phyloP scores from a whole-genome alignment of 352 stramenopile species.

The Peronosclerospora sorghi region DNA sequence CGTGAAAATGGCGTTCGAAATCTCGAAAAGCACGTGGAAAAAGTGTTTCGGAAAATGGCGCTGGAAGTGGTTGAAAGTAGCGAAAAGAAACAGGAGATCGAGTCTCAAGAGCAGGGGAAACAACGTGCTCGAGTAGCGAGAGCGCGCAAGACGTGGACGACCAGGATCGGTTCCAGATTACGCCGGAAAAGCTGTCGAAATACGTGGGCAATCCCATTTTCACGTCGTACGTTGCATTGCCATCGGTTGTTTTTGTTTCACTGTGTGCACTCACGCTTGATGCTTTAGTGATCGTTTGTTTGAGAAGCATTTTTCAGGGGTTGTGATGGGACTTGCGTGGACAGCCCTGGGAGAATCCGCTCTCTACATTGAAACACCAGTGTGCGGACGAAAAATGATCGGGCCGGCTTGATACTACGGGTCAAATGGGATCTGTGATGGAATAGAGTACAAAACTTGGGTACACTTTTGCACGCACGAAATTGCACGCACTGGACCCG shows the following conservation, averaged over 20 bases:
- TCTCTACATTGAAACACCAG: slow-evolving; percentile 97
- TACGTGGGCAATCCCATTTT: slow-evolving; percentile 98
- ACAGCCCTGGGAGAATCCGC: slow-evolving; percentile 96
- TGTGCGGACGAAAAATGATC: slow-evolving; percentile 56
- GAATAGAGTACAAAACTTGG: slow-evolving; percentile 97
- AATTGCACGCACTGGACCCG: slow-evolving; percentile 47
- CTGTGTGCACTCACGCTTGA: too few relatives aligned
- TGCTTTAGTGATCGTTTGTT: slow-evolving; percentile 90
- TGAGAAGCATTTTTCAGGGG: slow-evolving; percentile 84
- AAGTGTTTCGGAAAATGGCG: slow-evolving; percentile 63
- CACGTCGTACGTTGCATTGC: slow-evolving; percentile 70
- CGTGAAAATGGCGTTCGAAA: slow-evolving; percentile 81
- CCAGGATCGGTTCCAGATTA: slow-evolving; percentile 83
- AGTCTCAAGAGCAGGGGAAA: slow-evolving; percentile 31
- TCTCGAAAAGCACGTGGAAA: slow-evolving; percentile 66
- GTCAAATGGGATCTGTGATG: slow-evolving; percentile 98
- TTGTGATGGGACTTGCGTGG: slow-evolving; percentile 99
- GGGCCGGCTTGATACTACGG: slow-evolving; percentile 75
- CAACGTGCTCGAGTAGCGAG: slow-evolving; percentile 10
- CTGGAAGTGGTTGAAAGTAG: slow-evolving; percentile 57
- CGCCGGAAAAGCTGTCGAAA: slow-evolving; percentile 90
- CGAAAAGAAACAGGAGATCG: slow-evolving; percentile 6
- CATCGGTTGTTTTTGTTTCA: slow-evolving; percentile 11
- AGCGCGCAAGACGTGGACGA: slow-evolving; percentile 17
- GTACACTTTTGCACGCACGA: slow-evolving; percentile 87